These are phyloP conservation scores for Urtica urens DNA, from an alignment of 306 rosid genomes.

Conservation along the genomic window DNA sequence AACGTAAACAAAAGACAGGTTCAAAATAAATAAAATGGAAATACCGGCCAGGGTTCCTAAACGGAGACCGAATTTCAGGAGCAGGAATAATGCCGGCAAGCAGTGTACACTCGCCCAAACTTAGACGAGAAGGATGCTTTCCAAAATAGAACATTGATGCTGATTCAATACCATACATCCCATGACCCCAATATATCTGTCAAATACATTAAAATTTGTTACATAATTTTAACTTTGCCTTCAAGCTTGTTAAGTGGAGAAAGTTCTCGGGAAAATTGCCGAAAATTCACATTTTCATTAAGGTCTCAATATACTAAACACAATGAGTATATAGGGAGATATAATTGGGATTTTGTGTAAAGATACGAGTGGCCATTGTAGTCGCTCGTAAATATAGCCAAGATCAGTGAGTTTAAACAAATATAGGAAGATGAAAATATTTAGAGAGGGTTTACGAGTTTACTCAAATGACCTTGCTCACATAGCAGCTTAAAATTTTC, in stretches of 20 bases:
- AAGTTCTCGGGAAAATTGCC: background rate
- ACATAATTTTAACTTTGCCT: background rate
- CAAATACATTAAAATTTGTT: constrained; percentile 3
- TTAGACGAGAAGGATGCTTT: constrained; percentile 27
- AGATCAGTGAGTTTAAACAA: no score
- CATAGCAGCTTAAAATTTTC: constrained; percentile 26
- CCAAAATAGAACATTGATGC: constrained; percentile 25
- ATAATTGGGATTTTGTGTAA: background rate
- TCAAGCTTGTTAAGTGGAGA: background rate
- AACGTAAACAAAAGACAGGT: background rate
- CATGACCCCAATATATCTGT: constrained; percentile 35
- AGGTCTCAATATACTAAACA: background rate
- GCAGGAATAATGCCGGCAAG: constrained; percentile 30
- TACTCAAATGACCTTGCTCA: constrained; percentile 19
- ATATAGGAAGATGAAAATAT: no score
- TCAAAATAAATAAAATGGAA: background rate
- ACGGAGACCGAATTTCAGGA: constrained; percentile 27
- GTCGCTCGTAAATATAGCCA: no score
- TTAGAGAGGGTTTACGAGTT: background rate
- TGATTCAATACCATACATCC: constrained; percentile 24
- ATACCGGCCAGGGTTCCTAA: constrained; percentile 24
- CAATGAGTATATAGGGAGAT: background rate
- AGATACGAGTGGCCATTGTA: background rate
- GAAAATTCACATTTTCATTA: no score
- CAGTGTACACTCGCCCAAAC: constrained; percentile 26